A percentile compares a stretch with the other conserved stretches of the same genome.
Conservation (phyloP, 2,329 filamentous ascomycete species). For the Fusarium sp. region DNA sequence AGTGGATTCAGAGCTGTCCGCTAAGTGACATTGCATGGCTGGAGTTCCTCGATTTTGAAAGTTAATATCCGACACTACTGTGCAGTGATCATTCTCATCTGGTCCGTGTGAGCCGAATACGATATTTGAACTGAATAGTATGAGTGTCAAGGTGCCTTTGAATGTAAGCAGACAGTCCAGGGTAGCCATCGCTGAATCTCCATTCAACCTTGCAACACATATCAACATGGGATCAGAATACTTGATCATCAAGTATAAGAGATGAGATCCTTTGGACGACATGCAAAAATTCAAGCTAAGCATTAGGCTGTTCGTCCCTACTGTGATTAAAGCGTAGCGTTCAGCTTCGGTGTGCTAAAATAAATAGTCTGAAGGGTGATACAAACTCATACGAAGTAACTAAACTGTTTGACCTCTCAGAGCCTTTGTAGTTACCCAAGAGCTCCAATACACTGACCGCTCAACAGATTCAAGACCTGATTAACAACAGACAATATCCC, state of each 20-base stretch:
- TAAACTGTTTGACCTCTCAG: neutral
- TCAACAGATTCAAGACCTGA: slow-evolving; percentile 14
- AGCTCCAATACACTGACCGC: neutral
- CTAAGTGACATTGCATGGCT: neutral
- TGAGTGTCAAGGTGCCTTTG: neutral
- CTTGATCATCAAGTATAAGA: neutral
- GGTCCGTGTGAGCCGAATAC: neutral
- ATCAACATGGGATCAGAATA: neutral
- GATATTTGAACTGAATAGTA: neutral
- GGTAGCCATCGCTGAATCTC: neutral
- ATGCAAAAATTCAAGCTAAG: rapidly evolving
- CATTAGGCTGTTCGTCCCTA: neutral
- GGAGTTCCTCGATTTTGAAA: neutral
- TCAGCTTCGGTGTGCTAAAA: neutral
- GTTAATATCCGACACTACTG: neutral
- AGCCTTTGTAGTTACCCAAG: neutral
- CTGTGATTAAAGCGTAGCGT: too few relatives aligned
- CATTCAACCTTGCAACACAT: neutral
- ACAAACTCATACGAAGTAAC: neutral
- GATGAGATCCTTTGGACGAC: neutral
- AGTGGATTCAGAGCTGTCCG: neutral
- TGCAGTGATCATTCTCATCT: neutral
- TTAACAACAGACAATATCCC: slow-evolving; percentile 1
- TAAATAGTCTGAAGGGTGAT: neutral
- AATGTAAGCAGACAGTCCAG: neutral